A percentile compares a stretch with the other conserved stretches of the same genome.
phyloP scores from a whole-genome alignment of 805 yeast species.

The Cyberlindnera americana region DNA sequence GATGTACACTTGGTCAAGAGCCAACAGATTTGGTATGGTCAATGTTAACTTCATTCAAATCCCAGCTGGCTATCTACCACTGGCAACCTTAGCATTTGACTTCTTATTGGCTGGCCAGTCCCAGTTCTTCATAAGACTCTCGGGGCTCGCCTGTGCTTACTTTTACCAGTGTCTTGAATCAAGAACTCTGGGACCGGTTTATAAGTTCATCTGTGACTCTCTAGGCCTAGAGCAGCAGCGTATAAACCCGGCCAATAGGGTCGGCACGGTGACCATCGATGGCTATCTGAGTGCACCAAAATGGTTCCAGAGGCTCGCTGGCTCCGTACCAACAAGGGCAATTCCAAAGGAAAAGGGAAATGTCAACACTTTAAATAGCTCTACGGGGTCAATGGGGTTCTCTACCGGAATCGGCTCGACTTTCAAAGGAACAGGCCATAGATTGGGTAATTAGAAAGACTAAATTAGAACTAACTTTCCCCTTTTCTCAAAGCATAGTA shows the following conservation, averaged over 20 bases:
- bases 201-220: constrained; percentile 25
- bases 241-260: constrained; percentile 27
- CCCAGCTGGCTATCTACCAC: constrained; percentile 56
- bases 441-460: constrained; percentile 29
- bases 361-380: constrained; percentile 12
- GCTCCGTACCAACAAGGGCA: constrained; percentile 11
- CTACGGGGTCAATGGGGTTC: constrained; percentile 10
- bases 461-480: too few species aligned
- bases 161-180: constrained; percentile 60
- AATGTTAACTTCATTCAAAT: constrained; percentile 53
- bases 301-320: constrained; percentile 35
- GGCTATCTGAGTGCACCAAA: constrained; percentile 57
- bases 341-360: constrained; percentile 1
- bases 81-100: constrained; percentile 41
- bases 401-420: constrained; percentile 15
- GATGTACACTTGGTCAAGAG: constrained; percentile 58
- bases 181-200: constrained; percentile 43
- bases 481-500: constrained; percentile 16
- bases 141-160: constrained; percentile 57
- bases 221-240: constrained; percentile 22
- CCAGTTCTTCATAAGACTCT: constrained; percentile 37
- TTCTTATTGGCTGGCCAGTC: constrained; percentile 40
- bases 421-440: constrained; percentile 37
- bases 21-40: constrained; percentile 47
- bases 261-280: constrained; percentile 33